Conservation (phyloP, 2,329 filamentous ascomycete genomes). For the Calonectria montana region DNA sequence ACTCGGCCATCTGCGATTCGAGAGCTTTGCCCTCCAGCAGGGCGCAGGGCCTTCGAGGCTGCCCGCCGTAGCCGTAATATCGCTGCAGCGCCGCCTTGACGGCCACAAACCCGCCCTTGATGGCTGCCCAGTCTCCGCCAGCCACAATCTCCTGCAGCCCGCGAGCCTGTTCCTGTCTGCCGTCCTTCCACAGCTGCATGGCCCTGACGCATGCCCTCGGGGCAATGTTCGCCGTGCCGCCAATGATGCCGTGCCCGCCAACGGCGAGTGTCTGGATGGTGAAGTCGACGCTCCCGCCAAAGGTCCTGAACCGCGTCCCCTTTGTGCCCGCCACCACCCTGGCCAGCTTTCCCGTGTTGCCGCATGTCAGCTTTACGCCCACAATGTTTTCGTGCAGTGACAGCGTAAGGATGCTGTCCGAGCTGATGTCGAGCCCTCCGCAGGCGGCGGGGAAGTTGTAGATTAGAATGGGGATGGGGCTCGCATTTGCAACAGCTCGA, state of each 20-base stretch:
- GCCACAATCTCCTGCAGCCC: constrained; percentile 73
- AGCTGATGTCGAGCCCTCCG: constrained; percentile 67
- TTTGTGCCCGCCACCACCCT: constrained; percentile 59
- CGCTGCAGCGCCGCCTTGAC: constrained; percentile 74
- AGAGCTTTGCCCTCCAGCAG: constrained; percentile 36
- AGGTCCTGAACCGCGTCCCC: constrained; percentile 68
- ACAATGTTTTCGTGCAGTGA: constrained; percentile 68
- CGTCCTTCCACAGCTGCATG: constrained; percentile 68
- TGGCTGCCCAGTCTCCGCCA: constrained; percentile 75
- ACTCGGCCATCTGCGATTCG: constrained; percentile 36
- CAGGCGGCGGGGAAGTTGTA: constrained; percentile 73
- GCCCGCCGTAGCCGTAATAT: constrained; percentile 74
- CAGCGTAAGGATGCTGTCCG: constrained; percentile 65
- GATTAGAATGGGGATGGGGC: constrained; percentile 69
- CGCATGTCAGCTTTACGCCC: constrained; percentile 73
- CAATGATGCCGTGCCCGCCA: constrained; percentile 78
- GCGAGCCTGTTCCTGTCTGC: constrained; percentile 68
- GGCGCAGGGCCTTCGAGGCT: constrained; percentile 53
- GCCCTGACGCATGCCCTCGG: constrained; percentile 74
- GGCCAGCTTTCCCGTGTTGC: constrained; percentile 71
- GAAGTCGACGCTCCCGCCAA: constrained; percentile 81
- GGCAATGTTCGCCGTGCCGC: constrained; percentile 77
- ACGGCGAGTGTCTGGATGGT: constrained; percentile 76
- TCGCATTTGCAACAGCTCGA: constrained; percentile 66
- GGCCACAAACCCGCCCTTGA: constrained; percentile 75